A percentile compares a stretch with the other conserved stretches of the same genome.
These are phyloP conservation scores for Kwoniella pini DNA, from an alignment of 768 basidiomycete species.

Conservation along the genomic window DNA sequence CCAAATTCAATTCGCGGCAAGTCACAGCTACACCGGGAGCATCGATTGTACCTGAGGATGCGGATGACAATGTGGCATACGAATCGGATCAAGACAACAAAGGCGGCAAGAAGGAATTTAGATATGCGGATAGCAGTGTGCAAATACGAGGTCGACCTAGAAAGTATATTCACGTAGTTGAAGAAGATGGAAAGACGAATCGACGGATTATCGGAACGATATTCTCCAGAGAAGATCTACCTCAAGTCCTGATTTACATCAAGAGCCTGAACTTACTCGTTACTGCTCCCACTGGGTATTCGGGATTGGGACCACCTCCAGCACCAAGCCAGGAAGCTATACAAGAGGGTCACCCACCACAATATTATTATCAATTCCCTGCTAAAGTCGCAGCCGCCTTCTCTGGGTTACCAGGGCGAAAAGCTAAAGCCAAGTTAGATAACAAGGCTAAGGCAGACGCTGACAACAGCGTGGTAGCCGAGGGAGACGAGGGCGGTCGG, in stretches of 20 bases:
- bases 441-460: too few relatives aligned
- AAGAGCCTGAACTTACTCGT: conserved; percentile 33
- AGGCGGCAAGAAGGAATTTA: conserved; percentile 2
- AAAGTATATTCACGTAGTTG: conserved; percentile 51
- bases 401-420: not conserved
- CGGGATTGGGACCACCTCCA: conserved; percentile 38
- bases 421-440: not conserved
- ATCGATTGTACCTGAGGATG: not conserved
- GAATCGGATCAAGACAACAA: not conserved
- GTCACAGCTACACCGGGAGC: not conserved
- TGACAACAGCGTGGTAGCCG: too few relatives aligned
- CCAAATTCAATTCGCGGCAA: not conserved
- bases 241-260: conserved; percentile 42
- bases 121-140: conserved; percentile 17
- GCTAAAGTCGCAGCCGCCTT: conserved; percentile 9
- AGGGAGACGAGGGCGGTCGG: conserved; percentile 27
- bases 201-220: conserved; percentile 40
- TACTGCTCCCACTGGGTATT: conserved; percentile 31
- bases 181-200: conserved; percentile 48
- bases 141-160: conserved; percentile 47
- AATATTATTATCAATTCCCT: conserved; percentile 29
- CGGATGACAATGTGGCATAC: not conserved
- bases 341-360: conserved; percentile 29
- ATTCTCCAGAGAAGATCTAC: conserved; percentile 33
- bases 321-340: conserved; percentile 23